A percentile compares a stretch with the other conserved stretches of the same genome.
phyloP scores from a whole-genome alignment of 768 basidiomycete genomes.

The Hygrophoropsis aurantiaca region DNA sequence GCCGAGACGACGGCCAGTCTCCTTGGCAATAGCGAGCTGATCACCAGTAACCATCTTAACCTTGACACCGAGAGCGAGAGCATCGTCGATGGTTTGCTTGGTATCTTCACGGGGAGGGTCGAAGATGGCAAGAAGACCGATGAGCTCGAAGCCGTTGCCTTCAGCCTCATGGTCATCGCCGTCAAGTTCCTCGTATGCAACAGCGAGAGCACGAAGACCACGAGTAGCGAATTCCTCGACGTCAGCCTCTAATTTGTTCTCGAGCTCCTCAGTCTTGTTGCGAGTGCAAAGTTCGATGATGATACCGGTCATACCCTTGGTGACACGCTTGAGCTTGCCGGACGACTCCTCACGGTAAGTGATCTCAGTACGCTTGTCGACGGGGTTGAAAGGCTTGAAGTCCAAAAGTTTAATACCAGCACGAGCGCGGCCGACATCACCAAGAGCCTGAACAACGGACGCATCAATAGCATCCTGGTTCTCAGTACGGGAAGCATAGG shows the following conservation, averaged over 20 bases:
- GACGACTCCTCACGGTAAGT: constrained; percentile 93
- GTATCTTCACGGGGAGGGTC: constrained; percentile 98
- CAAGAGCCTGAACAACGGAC: constrained; percentile 80
- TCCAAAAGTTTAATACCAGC: constrained; percentile 94
- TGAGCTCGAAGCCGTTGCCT: constrained; percentile 96
- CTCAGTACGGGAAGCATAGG: constrained; percentile 96
- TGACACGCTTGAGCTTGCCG: constrained; percentile 97
- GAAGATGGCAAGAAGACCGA: constrained; percentile 96
- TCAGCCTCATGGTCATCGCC: constrained; percentile 80
- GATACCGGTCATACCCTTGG: constrained; percentile 99
- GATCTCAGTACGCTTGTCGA: constrained; percentile 98
- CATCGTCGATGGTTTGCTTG: constrained; percentile 98
- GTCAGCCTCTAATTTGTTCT: constrained; percentile 89
- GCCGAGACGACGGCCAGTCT: constrained; percentile 96
- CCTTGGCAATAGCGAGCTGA: constrained; percentile 99
- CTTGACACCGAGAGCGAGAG: constrained; percentile 90
- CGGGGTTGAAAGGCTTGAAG: constrained; percentile 99
- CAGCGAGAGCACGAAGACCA: constrained; percentile 94
- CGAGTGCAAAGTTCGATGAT: constrained; percentile 97
- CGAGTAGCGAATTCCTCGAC: constrained; percentile 95
- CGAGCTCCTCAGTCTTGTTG: constrained; percentile 93
- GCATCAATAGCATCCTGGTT: constrained; percentile 98
- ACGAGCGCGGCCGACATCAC: constrained; percentile 73
- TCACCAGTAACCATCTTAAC: constrained; percentile 99
- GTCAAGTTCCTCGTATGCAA: constrained; percentile 92